These are phyloP conservation scores for Fistulina hepatica DNA, from an alignment of 1,284 basidiomycete species.

Conservation along the genomic window DNA sequence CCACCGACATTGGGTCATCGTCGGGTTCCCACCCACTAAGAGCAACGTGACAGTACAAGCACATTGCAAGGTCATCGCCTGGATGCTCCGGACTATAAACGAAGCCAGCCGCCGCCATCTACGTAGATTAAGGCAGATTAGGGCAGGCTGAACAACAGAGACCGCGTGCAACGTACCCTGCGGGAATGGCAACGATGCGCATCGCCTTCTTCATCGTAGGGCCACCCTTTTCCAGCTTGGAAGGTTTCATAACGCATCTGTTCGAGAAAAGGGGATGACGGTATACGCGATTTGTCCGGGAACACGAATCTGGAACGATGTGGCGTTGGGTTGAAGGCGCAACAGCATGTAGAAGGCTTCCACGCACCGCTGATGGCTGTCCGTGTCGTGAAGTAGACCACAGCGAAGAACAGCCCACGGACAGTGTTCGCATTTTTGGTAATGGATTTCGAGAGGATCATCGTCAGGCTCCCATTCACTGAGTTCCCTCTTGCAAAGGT, in stretches of 20 bases:
- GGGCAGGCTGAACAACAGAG: not conserved
- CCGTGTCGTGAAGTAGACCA: conserved; percentile 44
- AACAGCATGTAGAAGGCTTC: not conserved
- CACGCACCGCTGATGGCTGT: conserved; percentile 43
- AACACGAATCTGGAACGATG: conserved; percentile 37
- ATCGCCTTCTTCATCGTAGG: conserved; percentile 50
- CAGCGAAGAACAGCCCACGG: conserved; percentile 73
- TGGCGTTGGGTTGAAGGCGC: not conserved
- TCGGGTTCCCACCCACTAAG: conserved; percentile 72
- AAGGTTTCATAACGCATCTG: conserved; percentile 63
- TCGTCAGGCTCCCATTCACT: conserved; percentile 72
- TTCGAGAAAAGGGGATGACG: conserved; percentile 56
- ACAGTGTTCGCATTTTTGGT: conserved; percentile 49
- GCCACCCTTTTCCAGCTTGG: conserved; percentile 49
- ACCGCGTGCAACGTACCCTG: conserved; percentile 37
- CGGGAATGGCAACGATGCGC: conserved; percentile 60
- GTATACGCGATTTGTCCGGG: conserved; percentile 46
- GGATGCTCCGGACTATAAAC: conserved; percentile 53
- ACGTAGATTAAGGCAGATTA: conserved; percentile 6
- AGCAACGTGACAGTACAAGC: conserved; percentile 65
- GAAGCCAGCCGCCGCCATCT: conserved; percentile 83
- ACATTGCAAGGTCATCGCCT: conserved; percentile 66
- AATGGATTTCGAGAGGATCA: conserved; percentile 74
- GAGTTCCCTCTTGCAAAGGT: conserved; percentile 63
- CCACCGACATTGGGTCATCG: conserved; percentile 69